These are phyloP conservation scores for Metschnikowia cubensis DNA, from an alignment of 805 yeast genomes.

Conservation along the genomic window DNA sequence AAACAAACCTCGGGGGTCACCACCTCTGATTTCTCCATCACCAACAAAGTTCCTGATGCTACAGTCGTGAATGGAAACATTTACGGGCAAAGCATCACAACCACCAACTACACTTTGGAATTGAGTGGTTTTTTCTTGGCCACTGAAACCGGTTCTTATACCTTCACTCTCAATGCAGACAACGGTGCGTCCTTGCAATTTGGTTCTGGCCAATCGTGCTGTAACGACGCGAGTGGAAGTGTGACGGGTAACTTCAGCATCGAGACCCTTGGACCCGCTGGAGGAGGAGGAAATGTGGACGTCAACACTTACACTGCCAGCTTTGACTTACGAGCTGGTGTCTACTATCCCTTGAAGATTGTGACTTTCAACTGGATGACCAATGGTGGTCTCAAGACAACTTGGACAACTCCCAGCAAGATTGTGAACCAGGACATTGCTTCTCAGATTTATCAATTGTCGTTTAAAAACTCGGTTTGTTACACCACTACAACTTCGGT, in stretches of 20 bases:
- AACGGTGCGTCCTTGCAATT: constrained; percentile 17
- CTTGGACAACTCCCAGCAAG: constrained; percentile 3
- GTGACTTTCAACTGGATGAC: constrained; percentile 17
- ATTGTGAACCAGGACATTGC: constrained; percentile 5
- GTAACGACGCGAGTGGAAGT: constrained; percentile 13
- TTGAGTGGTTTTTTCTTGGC: constrained; percentile 14
- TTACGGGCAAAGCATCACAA: constrained; percentile 3
- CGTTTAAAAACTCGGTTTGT: constrained; percentile 5
- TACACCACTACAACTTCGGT: constrained; percentile 3
- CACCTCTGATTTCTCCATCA: neutral
- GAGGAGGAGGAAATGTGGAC: constrained; percentile 7
- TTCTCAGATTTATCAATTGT: constrained; percentile 8
- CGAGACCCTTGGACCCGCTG: constrained; percentile 11
- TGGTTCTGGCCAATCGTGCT: constrained; percentile 13
- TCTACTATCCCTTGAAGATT: constrained; percentile 13
- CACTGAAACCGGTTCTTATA: constrained; percentile 10
- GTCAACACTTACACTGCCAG: constrained; percentile 7
- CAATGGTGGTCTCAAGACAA: constrained; percentile 11
- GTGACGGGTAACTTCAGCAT: constrained; percentile 11
- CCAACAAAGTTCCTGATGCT: neutral
- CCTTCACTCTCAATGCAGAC: constrained; percentile 13
- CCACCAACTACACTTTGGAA: constrained; percentile 4
- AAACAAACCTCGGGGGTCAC: neutral
- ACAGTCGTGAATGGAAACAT: neutral
- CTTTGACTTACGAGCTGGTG: constrained; percentile 8